Conservation (phyloP, 805 yeast genomes). For the Dipodascopsis tothii region DNA sequence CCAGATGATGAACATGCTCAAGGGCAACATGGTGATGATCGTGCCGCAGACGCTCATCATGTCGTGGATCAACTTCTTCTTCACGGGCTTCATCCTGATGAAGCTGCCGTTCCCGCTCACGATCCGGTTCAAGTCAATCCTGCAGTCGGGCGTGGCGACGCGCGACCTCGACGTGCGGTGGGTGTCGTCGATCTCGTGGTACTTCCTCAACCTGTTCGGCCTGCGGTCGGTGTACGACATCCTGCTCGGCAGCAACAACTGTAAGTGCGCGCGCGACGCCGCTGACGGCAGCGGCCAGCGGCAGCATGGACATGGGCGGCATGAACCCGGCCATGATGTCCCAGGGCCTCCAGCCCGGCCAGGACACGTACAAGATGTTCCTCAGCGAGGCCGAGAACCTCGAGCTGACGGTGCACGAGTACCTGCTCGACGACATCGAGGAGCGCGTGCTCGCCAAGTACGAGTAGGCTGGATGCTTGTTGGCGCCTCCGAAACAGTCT, state of each 20-base stretch:
- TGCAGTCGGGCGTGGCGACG: conserved; percentile 80
- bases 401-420: conserved; percentile 52
- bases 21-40: conserved; percentile 72
- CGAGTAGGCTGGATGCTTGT: background rate
- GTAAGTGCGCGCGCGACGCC: conserved; percentile 8
- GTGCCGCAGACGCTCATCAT: conserved; percentile 88
- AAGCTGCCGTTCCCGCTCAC: conserved; percentile 89
- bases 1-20: conserved; percentile 65
- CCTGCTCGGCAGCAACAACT: conserved; percentile 44
- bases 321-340: conserved; percentile 41
- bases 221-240: conserved; percentile 70
- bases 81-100: conserved; percentile 66
- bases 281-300: conserved; percentile 33
- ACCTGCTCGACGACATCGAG: conserved; percentile 54
- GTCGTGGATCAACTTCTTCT: conserved; percentile 94
- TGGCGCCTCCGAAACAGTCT: background rate
- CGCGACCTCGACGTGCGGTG: conserved; percentile 81
- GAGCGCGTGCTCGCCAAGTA: conserved; percentile 38
- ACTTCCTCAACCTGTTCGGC: conserved; percentile 80
- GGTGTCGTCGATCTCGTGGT: conserved; percentile 94
- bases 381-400: conserved; percentile 65
- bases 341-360: conserved; percentile 39
- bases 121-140: conserved; percentile 79
- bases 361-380: conserved; percentile 52
- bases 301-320: conserved; percentile 33